Conservation (phyloP, 176 grass and related monocot genomes). For the Eleusine indica region DNA sequence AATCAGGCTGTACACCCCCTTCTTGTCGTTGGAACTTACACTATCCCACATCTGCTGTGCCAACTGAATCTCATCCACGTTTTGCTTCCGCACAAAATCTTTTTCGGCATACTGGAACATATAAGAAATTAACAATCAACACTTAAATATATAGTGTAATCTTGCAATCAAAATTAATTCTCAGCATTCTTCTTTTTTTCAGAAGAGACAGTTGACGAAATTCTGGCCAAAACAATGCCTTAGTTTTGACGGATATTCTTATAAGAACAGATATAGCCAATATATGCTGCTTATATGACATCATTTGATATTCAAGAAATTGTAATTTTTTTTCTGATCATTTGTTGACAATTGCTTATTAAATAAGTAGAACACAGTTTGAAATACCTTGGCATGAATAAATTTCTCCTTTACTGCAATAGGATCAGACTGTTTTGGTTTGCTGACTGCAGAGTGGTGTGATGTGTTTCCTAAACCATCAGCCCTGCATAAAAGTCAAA, state of each 20-base stretch:
- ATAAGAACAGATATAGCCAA: conserved; percentile 15
- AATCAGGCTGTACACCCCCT: conserved; percentile 75
- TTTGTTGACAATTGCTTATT: neutral
- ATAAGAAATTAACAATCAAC: conserved; percentile 23
- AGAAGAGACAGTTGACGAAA: conserved; percentile 2
- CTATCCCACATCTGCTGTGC: conserved; percentile 86
- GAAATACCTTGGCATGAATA: conserved; percentile 94
- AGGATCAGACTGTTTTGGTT: conserved; percentile 84
- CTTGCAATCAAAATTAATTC: neutral
- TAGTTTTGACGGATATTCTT: conserved; percentile 17
- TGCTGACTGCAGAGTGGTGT: conserved; percentile 46
- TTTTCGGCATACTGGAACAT: conserved; percentile 94
- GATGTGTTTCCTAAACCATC: conserved; percentile 57
- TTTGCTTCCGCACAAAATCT: conserved; percentile 60
- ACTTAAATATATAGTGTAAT: neutral
- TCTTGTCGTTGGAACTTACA: conserved; percentile 81
- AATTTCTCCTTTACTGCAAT: conserved; percentile 97
- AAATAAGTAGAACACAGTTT: conserved; percentile 7
- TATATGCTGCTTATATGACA: neutral
- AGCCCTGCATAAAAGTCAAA: conserved; percentile 49
- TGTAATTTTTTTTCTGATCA: neutral
- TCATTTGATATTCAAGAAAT: neutral
- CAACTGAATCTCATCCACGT: conserved; percentile 55
- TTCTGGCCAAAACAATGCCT: neutral
- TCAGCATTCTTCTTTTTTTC: conserved; percentile 2